These are phyloP conservation scores for Leishmania tarentolae DNA, from an alignment of 208 protist species.

Conservation along the genomic window DNA sequence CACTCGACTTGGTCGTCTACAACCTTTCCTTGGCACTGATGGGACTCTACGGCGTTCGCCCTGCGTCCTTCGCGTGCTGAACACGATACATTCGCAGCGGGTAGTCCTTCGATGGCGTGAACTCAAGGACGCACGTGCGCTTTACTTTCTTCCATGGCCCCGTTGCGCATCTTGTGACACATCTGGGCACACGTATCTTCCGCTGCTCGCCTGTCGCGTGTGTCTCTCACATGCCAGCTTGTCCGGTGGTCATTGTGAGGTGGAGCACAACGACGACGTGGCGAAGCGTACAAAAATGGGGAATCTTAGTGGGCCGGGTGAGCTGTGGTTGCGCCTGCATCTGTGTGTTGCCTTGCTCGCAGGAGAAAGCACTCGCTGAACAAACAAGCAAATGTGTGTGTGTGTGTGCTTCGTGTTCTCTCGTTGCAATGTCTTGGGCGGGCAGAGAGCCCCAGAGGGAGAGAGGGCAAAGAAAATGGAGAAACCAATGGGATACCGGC, in stretches of 20 bases:
- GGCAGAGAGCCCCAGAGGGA: background rate
- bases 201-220: background rate
- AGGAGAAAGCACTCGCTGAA: background rate
- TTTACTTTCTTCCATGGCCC: background rate
- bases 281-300: background rate
- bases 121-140: background rate
- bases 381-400: background rate
- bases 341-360: background rate
- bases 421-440: no score
- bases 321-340: background rate
- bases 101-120: background rate
- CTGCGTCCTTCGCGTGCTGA: slow-evolving; percentile 12
- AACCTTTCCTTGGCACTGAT: slow-evolving; percentile 19
- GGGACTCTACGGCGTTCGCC: slow-evolving; percentile 10
- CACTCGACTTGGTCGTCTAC: slow-evolving; percentile 48
- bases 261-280: background rate
- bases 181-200: background rate
- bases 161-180: background rate
- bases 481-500: no score
- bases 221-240: background rate
- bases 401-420: background rate
- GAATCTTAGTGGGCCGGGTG: background rate
- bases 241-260: background rate
- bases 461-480: background rate
- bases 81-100: background rate